Evolutionary conservation across 225 moss, liverwort and hornwort species (phyloP).

Genomic region (Thuidium tamariscinum): DNA sequence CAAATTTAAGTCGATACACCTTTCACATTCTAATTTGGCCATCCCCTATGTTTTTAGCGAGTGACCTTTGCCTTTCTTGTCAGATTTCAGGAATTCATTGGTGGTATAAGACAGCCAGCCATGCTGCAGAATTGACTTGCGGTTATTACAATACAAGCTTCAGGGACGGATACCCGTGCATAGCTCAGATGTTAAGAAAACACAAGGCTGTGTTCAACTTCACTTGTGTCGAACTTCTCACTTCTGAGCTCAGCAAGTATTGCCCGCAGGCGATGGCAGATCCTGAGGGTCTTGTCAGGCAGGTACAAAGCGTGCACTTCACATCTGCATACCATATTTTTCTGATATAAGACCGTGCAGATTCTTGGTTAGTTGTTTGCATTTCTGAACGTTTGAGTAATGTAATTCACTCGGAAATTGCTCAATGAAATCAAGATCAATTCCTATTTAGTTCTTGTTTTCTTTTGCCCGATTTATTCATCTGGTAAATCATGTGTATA

Average conservation of each 20-base stretch:
- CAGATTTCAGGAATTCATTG: slow-evolving; percentile 86
- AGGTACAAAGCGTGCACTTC: slow-evolving; percentile 19
- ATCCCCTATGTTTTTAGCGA: neutral
- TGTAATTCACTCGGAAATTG: neutral
- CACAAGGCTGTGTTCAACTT: slow-evolving; percentile 65
- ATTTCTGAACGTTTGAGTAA: neutral
- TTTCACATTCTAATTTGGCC: neutral
- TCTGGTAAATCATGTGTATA: neutral
- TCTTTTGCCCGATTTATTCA: neutral
- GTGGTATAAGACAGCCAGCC: slow-evolving; percentile 73
- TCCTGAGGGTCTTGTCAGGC: slow-evolving; percentile 66
- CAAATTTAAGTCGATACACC: neutral
- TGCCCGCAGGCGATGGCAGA: slow-evolving; percentile 67
- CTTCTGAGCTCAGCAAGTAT: slow-evolving; percentile 40
- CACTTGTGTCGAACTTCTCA: slow-evolving; percentile 66
- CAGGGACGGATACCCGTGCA: slow-evolving; percentile 58
- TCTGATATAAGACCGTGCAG: neutral
- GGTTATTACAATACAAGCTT: slow-evolving; percentile 72
- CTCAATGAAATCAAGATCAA: neutral
- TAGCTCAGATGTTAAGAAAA: slow-evolving; percentile 66
- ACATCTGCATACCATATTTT: neutral
- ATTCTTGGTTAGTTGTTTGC: neutral
- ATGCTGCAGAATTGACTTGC: slow-evolving; percentile 68
- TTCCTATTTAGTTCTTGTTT: neutral
- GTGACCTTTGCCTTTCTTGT: neutral